These are phyloP conservation scores for Juncus effusus DNA, from an alignment of 176 grass and related monocot species.

Conservation along the genomic window DNA sequence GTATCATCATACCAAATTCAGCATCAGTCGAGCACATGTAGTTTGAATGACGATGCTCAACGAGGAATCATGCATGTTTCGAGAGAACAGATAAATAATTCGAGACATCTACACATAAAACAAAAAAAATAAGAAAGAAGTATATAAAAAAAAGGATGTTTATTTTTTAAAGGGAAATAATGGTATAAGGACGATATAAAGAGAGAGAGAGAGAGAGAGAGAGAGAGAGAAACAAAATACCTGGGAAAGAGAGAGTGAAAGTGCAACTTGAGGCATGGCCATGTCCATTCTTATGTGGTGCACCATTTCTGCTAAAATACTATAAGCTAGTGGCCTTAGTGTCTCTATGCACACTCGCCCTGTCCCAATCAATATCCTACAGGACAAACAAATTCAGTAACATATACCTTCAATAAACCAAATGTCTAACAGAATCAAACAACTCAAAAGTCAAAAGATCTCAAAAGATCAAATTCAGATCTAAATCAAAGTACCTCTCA, in stretches of 20 bases:
- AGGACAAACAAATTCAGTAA: conserved; percentile 34
- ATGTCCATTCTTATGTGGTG: conserved; percentile 93
- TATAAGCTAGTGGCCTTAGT: conserved; percentile 91
- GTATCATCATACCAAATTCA: conserved; percentile 69
- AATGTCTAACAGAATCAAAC: conserved; percentile 1
- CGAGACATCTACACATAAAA: conserved; percentile 80
- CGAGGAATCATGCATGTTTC: conserved; percentile 99
- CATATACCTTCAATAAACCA: background rate
- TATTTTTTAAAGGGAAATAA: background rate
- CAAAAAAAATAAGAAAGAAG: background rate
- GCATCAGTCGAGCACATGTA: conserved; percentile 93
- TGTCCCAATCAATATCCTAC: conserved; percentile 92
- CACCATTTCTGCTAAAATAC: conserved; percentile 93
- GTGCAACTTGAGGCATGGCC: conserved; percentile 44
- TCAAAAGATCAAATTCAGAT: background rate
- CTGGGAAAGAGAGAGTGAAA: conserved; percentile 53
- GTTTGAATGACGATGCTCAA: conserved; percentile 93
- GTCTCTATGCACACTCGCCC: conserved; percentile 93
- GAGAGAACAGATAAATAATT: conserved; percentile 96
- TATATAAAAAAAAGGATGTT: conserved; percentile 7
- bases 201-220: background rate
- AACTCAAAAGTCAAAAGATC: background rate
- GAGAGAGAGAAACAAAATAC: conserved; percentile 37
- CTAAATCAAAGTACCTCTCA: conserved; percentile 60
- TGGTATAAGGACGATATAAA: too few relatives aligned